Conservation (phyloP, 345 rosid genomes). For the Camelina sativa region DNA sequence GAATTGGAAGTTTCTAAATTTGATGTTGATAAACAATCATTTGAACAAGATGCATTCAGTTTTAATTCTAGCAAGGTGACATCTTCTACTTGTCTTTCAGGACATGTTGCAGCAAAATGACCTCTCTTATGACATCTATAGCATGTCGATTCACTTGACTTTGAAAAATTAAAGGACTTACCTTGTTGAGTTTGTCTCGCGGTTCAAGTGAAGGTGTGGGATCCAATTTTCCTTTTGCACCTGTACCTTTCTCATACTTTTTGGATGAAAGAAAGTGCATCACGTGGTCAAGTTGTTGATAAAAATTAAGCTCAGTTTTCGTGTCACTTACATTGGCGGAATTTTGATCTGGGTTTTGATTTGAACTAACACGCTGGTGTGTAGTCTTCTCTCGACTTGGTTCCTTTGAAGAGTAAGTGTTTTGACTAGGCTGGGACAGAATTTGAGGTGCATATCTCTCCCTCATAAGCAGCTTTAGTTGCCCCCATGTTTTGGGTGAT, state of each 20-base stretch:
- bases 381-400: background rate
- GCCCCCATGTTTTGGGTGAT: background rate
- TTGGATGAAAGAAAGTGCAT: background rate
- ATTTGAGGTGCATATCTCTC: constrained; percentile 1
- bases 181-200: background rate
- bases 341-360: no score
- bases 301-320: no score
- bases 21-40: background rate
- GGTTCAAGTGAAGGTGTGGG: no score
- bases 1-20: background rate
- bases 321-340: no score
- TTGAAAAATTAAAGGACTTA: background rate
- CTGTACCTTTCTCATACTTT: background rate
- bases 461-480: background rate
- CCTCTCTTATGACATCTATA: background rate
- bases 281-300: no score
- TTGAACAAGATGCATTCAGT: background rate
- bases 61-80: background rate
- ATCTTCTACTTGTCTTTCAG: background rate
- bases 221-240: background rate
- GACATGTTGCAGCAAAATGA: background rate
- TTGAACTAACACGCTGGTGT: background rate
- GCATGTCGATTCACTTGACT: background rate
- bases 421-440: background rate
- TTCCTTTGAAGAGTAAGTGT: background rate